Base-by-base conservation (phyloP, 495 filamentous ascomycete genomes). In the Talaromyces adpressus region DNA sequence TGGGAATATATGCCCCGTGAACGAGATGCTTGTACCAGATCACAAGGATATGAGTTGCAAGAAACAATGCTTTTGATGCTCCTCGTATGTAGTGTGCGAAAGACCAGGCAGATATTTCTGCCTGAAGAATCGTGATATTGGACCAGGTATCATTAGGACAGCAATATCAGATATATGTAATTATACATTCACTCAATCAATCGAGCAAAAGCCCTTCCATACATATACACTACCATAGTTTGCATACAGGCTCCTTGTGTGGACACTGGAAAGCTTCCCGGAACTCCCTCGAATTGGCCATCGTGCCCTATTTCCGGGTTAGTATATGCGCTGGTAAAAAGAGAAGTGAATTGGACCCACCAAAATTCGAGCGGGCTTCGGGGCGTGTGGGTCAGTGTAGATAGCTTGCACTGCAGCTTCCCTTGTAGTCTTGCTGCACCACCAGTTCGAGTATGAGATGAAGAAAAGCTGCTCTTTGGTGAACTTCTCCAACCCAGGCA, bases 401-500 rank as follows among this genome's bases (percentile, higher is more conserved):
- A 87, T 82, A 11, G 73, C 70, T 51, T 82, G 74, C 54, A 83
- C 75, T 0, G 84, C 85, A 14, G 79, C 73, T 65, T 85, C 85
- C 20, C 79, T 78, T 12, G 84, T 84, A 12, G 70, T 77, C 75
- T 89, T 89, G 23, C 82, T 79, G 72, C 89, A 92, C 87, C 87
- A 91, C 79, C 78, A 83, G 61, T 83, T 89, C 18, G 70, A 82
- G 64, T 85, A 90, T 0, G 80, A 80, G 47, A 91, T 77, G 63
- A 89, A 91, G 76, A 91, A 91, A 20, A 92, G 73, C 71, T 92
- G 89, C 59, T 90, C 85, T 65, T 89, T 86, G 30, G 80, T 84
- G 63, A 90, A 91, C 49, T 75, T 63, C 29, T 84, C 78, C 18
- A 92, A 73, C 0, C 89, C 89, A 0, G 89, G 89, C 0, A 92